phyloP scores from a whole-genome alignment of 768 basidiomycete genomes.

The Plicaturopsis crispa region DNA sequence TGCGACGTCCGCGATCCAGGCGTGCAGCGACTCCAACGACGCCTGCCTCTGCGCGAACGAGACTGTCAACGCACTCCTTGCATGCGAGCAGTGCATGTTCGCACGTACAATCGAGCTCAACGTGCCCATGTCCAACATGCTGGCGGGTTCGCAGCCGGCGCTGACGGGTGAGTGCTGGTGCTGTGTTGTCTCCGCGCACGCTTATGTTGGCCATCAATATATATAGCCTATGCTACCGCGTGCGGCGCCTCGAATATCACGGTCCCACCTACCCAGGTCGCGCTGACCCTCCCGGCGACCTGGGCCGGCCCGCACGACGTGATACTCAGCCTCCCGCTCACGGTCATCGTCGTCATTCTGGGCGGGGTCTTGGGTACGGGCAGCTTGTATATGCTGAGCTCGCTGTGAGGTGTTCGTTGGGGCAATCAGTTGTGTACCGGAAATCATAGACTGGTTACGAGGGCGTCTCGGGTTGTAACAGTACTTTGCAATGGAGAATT shows the following conservation, averaged over 20 bases:
- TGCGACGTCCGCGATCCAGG: slow-evolving; percentile 16
- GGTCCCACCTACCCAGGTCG: slow-evolving; percentile 28
- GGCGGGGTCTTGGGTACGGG: slow-evolving; percentile 41
- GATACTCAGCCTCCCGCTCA: slow-evolving; percentile 34
- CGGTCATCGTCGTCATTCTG: slow-evolving; percentile 34
- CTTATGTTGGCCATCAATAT: too few relatives aligned
- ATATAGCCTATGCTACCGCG: slow-evolving; percentile 46
- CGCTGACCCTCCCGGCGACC: slow-evolving; percentile 35
- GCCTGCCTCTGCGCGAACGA: slow-evolving; percentile 45
- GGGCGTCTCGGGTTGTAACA: too few relatives aligned
- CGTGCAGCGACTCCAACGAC: slow-evolving; percentile 35
- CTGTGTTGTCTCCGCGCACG: not conserved
- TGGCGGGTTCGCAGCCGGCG: slow-evolving; percentile 53
- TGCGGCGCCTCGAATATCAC: slow-evolving; percentile 33
- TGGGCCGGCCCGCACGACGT: slow-evolving; percentile 59
- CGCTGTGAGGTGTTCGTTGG: too few relatives aligned
- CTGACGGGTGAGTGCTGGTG: slow-evolving; percentile 50
- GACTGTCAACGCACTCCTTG: slow-evolving; percentile 33
- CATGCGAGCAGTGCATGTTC: slow-evolving; percentile 68
- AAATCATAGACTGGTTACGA: too few relatives aligned
- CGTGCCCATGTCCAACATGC: slow-evolving; percentile 37
- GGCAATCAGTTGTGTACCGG: too few relatives aligned
- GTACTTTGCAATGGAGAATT: too few relatives aligned
- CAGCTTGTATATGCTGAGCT: slow-evolving; percentile 38
- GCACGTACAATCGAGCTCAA: slow-evolving; percentile 42